Evolutionary conservation across 78 protist species (phyloP), one percentile per base, ranked within the genome.

Genomic region (Mantamonas sphyraenae): DNA sequence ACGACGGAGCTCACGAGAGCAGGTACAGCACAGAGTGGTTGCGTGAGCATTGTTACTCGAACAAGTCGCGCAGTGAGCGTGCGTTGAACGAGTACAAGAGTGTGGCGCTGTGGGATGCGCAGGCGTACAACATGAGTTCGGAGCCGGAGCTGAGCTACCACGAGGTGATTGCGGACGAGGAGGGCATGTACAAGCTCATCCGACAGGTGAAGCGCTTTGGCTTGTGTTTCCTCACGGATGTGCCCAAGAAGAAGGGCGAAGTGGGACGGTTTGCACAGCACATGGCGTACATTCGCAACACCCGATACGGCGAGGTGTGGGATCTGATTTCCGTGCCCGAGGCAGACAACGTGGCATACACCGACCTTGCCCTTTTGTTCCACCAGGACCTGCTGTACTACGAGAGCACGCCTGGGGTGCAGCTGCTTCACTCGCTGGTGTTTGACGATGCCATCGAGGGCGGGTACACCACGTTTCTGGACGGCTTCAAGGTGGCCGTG

Each of bases 341-440:
- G 38, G 65, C 78, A 31, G 63, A 50, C 69, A 73, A 73, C 50
- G 39, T 73, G 24, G 78, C 78, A 7, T 73, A 73, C 71, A 26
- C 71, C 22, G n/a, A 30, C 61, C 38, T 51, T 8, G 50, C 57
- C 45, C 20, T 73, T 4, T 53, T 28, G 31, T 70, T 45, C n/a
- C 79, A 73, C 63, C n/a, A 38, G 71, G 79, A 73, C 31, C 53
- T 73, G 33, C 28, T 63, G 51, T 82, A 82, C 72, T 73, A 72
- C 31, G 87, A 82, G 37, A 47, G 78, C 31, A 61, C 79, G 1
- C 82, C 87, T 20, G 81, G 81, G 16, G 12, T 82, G 22, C 87
- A 82, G 68, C 9, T 71, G 9, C 57, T 82, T n/a, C 87, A 82
- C 35, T 82, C 82, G 66, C 31, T 60, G 3, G 34, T 3, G 2